Conservation (phyloP, 441 rosid genomes). For the Erodium moschatum region DNA sequence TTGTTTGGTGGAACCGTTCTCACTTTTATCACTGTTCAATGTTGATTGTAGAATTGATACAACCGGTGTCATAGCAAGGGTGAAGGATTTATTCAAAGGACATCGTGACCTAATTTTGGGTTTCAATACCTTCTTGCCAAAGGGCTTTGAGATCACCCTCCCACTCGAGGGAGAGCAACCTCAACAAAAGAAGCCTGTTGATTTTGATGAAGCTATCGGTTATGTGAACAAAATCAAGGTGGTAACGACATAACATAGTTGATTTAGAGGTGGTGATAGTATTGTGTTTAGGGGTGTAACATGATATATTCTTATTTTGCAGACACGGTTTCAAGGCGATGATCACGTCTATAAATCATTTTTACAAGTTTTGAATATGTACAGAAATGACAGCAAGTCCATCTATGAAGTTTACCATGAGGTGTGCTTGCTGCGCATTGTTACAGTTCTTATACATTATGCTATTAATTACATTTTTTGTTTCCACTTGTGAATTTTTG, state of each 20-base stretch:
- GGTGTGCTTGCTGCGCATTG: slow-evolving; percentile 34
- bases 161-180: slow-evolving; percentile 68
- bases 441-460: slow-evolving; percentile 11
- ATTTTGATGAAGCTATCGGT: slow-evolving; percentile 90
- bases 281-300: slow-evolving; percentile 13
- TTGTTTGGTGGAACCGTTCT: slow-evolving; percentile 8
- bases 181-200: slow-evolving; percentile 80
- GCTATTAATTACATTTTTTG: background rate
- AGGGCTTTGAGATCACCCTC: slow-evolving; percentile 87
- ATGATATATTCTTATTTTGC: slow-evolving; percentile 28
- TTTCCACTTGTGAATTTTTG: slow-evolving; percentile 4
- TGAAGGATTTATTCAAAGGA: slow-evolving; percentile 89
- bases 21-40: slow-evolving; percentile 19
- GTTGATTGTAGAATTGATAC: slow-evolving; percentile 66
- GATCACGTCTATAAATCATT: slow-evolving; percentile 86
- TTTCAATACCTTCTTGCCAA: slow-evolving; percentile 95
- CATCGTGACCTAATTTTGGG: slow-evolving; percentile 82
- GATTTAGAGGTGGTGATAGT: slow-evolving; percentile 12
- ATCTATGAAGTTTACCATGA: slow-evolving; percentile 80
- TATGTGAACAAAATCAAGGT: slow-evolving; percentile 99
- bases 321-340: slow-evolving; percentile 95
- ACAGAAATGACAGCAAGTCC: slow-evolving; percentile 88
- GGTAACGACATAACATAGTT: slow-evolving; percentile 10
- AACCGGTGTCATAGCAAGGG: slow-evolving; percentile 80
- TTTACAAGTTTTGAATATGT: slow-evolving; percentile 89